Percentiles rank a stretch among this genome's conserved stretches.
These are phyloP conservation scores for Boletus huronensis DNA, from an alignment of 768 basidiomycete species.

Conservation along the genomic window DNA sequence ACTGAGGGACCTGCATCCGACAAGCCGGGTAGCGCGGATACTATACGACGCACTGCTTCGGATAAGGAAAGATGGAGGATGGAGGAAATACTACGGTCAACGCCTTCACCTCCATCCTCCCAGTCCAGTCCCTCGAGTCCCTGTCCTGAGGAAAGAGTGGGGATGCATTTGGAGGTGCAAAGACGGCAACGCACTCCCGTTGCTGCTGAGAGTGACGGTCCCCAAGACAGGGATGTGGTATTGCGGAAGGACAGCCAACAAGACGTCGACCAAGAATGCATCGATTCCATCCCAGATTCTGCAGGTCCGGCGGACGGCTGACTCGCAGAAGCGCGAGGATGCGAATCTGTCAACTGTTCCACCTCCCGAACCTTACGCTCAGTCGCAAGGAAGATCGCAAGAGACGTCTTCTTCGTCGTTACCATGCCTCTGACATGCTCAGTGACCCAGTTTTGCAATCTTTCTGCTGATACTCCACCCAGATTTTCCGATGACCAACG, in stretches of 20 bases:
- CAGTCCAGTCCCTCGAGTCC: slow-evolving; percentile 1
- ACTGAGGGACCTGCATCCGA: not conserved
- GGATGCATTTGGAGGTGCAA: not conserved
- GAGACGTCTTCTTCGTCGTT: not conserved
- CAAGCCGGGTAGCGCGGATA: not conserved
- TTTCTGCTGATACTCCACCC: not conserved
- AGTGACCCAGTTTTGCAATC: not conserved
- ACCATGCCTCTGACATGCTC: slow-evolving; percentile 1
- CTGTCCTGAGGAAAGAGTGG: not conserved
- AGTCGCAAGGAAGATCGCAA: not conserved
- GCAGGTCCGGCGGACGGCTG: not conserved
- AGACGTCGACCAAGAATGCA: not conserved
- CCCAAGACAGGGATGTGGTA: not conserved
- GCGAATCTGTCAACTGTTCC: too few species aligned
- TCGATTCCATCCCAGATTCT: not conserved
- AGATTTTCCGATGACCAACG: not conserved
- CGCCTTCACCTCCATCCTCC: slow-evolving; percentile 3
- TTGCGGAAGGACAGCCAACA: not conserved
- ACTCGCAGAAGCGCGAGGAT: not conserved
- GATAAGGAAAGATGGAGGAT: slow-evolving; percentile 27
- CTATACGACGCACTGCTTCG: slow-evolving; percentile 14
- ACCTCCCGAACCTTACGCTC: not conserved
- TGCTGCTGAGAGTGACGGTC: not conserved
- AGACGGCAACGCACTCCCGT: not conserved
- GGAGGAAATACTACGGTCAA: slow-evolving; percentile 22